These are phyloP conservation scores for Eucalyptus guilfoylei DNA, from an alignment of 345 rosid genomes.

Conservation along the genomic window DNA sequence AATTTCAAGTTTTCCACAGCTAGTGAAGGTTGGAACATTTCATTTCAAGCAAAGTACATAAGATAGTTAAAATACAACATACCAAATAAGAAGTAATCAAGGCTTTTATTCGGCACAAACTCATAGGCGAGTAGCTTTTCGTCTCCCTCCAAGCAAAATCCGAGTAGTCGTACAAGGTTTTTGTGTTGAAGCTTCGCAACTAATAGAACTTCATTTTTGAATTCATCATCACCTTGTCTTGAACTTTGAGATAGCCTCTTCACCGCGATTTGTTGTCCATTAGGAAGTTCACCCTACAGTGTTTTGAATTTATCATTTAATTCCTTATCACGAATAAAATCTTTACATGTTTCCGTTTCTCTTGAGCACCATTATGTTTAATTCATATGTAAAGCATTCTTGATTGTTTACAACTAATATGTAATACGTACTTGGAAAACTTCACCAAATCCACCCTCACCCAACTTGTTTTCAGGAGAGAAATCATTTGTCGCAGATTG, in stretches of 20 bases:
- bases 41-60: neutral
- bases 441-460: constrained; percentile 65
- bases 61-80: neutral
- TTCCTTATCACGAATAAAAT: neutral
- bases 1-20: neutral
- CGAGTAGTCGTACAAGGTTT: neutral
- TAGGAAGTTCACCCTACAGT: constrained; percentile 19
- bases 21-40: neutral
- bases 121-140: neutral
- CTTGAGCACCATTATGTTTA: neutral
- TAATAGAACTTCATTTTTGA: neutral
- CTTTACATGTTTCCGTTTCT: no score
- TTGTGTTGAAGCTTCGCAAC: neutral
- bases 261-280: constrained; percentile 30
- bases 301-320: neutral
- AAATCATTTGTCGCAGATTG: constrained; percentile 39
- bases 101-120: neutral
- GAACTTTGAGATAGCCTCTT: constrained; percentile 32
- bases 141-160: neutral
- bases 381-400: neutral
- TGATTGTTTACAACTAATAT: neutral
- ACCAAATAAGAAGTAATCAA: neutral
- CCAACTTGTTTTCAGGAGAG: constrained; percentile 41
- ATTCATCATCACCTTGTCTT: constrained; percentile 21
- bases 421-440: constrained; percentile 38